These are phyloP conservation scores for Drosera capensis DNA, from an alignment of 148 eudicot genomes.

Conservation along the genomic window DNA sequence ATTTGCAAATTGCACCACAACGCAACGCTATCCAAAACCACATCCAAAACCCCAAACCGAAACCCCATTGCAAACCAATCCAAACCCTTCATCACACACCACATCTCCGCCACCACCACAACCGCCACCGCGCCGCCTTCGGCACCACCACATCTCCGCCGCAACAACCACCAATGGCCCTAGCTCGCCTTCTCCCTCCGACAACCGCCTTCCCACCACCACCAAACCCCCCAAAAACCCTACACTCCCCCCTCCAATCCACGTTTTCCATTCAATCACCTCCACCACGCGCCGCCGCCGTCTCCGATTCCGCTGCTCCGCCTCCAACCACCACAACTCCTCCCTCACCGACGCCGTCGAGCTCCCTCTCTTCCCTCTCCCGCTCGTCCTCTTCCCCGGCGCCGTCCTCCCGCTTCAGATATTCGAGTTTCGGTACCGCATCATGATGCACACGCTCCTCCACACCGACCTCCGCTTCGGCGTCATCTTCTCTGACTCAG, in stretches of 20 bases:
- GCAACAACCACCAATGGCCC: conserved; percentile 31
- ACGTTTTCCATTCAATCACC: neutral
- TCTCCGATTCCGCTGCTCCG: conserved; percentile 29
- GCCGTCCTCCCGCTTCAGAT: conserved; percentile 70
- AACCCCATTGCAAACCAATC: neutral
- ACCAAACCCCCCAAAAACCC: conserved; percentile 29
- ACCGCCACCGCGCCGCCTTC: neutral
- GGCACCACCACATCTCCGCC: neutral
- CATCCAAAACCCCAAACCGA: neutral
- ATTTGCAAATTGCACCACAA: no score
- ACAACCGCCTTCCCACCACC: no score
- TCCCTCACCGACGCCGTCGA: conserved; percentile 47
- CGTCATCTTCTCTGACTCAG: conserved; percentile 53
- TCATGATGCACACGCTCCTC: conserved; percentile 93
- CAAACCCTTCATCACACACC: neutral
- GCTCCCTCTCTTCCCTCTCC: conserved; percentile 76
- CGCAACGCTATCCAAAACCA: neutral
- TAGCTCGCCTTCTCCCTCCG: conserved; percentile 44
- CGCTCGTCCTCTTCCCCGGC: conserved; percentile 83
- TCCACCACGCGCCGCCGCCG: conserved; percentile 17
- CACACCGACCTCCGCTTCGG: conserved; percentile 85
- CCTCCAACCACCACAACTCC: conserved; percentile 22
- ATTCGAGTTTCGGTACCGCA: conserved; percentile 83
- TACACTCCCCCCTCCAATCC: neutral
- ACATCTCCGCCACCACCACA: neutral